These are phyloP conservation scores for Nitzschia inconspicua DNA, from an alignment of 108 stramenopile genomes.

Conservation along the genomic window DNA sequence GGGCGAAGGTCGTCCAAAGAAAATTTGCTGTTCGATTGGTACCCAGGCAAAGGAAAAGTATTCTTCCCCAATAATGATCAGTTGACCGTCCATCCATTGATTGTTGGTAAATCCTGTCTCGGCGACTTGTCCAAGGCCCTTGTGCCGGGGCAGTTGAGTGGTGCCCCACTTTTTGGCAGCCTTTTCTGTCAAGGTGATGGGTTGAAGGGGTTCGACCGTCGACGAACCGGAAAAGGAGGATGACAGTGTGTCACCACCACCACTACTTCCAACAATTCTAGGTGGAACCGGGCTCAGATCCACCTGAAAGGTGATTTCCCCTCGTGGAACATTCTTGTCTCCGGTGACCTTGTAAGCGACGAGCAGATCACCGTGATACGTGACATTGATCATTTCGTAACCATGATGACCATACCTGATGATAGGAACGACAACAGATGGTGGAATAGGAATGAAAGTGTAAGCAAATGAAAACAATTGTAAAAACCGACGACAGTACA, in stretches of 20 bases:
- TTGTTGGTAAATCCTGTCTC: conserved; percentile 54
- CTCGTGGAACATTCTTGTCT: conserved; percentile 71
- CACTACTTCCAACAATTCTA: neutral
- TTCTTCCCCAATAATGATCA: conserved; percentile 72
- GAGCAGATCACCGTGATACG: conserved; percentile 69
- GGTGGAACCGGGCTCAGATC: conserved; percentile 35
- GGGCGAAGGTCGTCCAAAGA: conserved; percentile 76
- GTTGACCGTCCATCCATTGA: conserved; percentile 79
- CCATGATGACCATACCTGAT: conserved; percentile 69
- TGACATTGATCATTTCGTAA: conserved; percentile 68
- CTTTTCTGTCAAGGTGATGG: conserved; percentile 52
- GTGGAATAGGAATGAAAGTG: neutral
- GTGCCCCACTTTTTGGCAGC: conserved; percentile 78
- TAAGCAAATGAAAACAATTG: neutral
- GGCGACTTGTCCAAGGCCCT: conserved; percentile 64
- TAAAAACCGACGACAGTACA: neutral
- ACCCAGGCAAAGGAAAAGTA: conserved; percentile 86
- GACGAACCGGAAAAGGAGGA: neutral
- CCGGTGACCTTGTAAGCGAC: conserved; percentile 82
- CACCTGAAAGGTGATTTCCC: conserved; percentile 76
- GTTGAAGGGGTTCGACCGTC: conserved; percentile 26
- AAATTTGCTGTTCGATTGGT: conserved; percentile 74
- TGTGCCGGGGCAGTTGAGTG: conserved; percentile 46
- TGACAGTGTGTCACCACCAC: neutral
- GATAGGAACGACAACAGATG: neutral